These are phyloP conservation scores for Paxillus ammoniavirescens DNA, from an alignment of 768 basidiomycete genomes.

Conservation along the genomic window DNA sequence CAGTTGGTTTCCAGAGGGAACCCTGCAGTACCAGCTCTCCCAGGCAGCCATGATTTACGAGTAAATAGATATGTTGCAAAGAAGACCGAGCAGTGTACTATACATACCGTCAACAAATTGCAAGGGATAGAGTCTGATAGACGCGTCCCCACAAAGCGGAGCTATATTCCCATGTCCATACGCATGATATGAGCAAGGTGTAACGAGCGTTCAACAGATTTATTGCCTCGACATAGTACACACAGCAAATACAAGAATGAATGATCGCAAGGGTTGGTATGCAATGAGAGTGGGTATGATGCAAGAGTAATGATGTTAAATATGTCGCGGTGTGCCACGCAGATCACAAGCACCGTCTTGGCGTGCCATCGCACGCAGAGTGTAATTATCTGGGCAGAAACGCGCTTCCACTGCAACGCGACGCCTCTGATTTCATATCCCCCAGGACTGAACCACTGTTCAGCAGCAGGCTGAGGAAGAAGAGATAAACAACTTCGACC, in stretches of 20 bases:
- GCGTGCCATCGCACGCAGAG: constrained; percentile 26
- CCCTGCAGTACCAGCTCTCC: constrained; percentile 65
- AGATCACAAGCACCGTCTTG: constrained; percentile 13
- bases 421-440: not conserved
- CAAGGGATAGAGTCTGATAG: not conserved
- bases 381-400: constrained; percentile 8
- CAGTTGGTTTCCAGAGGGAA: constrained; percentile 93
- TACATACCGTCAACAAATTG: constrained; percentile 10
- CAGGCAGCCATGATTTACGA: constrained; percentile 79
- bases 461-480: not conserved
- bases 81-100: constrained; percentile 15
- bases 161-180: not conserved
- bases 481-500: not conserved
- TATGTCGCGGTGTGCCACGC: constrained; percentile 3
- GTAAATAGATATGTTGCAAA: constrained; percentile 35
- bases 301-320: constrained; percentile 10
- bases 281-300: constrained; percentile 24
- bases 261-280: constrained; percentile 16
- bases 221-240: not conserved
- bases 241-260: constrained; percentile 6
- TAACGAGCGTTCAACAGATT: not conserved
- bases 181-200: not conserved
- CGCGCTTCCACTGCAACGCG: constrained; percentile 5
- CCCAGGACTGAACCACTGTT: constrained; percentile 5
- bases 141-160: not conserved